A percentile compares a stretch with the other conserved stretches of the same genome.
These are phyloP conservation scores for Fraxinus dipetala DNA, from an alignment of 305 asterid genomes.

Conservation along the genomic window DNA sequence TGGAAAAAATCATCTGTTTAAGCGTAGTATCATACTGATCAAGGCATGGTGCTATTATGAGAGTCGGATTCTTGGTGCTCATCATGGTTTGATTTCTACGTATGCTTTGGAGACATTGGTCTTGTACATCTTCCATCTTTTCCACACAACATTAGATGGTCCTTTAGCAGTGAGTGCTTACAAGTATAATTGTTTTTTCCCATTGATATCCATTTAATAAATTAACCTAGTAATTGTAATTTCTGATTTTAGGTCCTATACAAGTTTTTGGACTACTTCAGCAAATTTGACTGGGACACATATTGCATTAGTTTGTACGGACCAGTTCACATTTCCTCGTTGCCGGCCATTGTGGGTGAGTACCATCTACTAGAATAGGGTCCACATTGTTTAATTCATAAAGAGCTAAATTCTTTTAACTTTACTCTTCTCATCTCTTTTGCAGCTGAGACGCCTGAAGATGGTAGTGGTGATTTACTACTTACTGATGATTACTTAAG, in stretches of 20 bases:
- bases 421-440: constrained; percentile 19
- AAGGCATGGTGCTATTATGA: constrained; percentile 95
- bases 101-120: constrained; percentile 93
- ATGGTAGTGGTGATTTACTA: constrained; percentile 46
- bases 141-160: constrained; percentile 65
- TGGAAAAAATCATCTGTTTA: constrained; percentile 72
- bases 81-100: constrained; percentile 82
- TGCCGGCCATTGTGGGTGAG: constrained; percentile 69
- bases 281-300: constrained; percentile 81
- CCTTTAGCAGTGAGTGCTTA: constrained; percentile 72
- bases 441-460: constrained; percentile 69
- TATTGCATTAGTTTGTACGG: constrained; percentile 68
- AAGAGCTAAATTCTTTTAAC: constrained; percentile 4
- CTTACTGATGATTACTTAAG: constrained; percentile 62
- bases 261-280: constrained; percentile 77
- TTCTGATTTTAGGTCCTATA: constrained; percentile 56
- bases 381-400: constrained; percentile 7
- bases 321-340: constrained; percentile 56
- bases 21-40: constrained; percentile 71
- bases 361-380: constrained; percentile 13
- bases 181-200: constrained; percentile 13
- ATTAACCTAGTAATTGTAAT: constrained; percentile 23
- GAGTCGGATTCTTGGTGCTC: constrained; percentile 86
- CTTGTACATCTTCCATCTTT: constrained; percentile 74
- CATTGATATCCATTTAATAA: constrained; percentile 16